Base-by-base conservation (phyloP, 2,329 filamentous ascomycete species). In the Coniochaeta sp. region DNA sequence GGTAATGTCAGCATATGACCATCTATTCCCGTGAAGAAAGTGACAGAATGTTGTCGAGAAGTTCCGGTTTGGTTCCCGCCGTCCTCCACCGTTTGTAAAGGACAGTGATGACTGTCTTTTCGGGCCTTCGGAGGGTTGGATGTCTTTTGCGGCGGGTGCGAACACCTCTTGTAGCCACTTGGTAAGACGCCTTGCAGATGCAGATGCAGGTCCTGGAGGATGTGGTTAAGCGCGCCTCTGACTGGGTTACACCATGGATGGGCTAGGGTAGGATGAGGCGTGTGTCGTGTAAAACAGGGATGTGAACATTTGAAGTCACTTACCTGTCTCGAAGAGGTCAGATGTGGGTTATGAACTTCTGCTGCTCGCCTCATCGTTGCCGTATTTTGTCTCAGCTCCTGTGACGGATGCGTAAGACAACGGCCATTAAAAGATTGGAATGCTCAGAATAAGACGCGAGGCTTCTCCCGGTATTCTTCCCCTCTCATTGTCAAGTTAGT, bases 201-300 rank as follows among this genome's bases (percentile, higher is more conserved):
- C 56, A 66, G 65, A 71, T 63, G 70, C 70, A 72, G 69, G 69
- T 71, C 68, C 69, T 53, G 66, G 63, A 66, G 60, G 61, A 72
- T 66, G 57, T 55, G 67, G 69, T 63, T 64, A 71, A 65, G 67
- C 67, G 65, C 61, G 51, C 58, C 53, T 50, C 24, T 42, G 22
- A 24, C 38, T 24, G 38, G 22, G 46, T 53, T 46, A 48, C 53
- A 56, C 50, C 51, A 51, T 59, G 57, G 59, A n/a, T 51, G 51
- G 57, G 53, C 38, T 20, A 51, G 56, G 53, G 51, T 50, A 52
- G 56, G 46, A 55, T 53, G 52, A 55, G 33, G 48, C 50, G 50
- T 54, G 33, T 18, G 10, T 18, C n/a, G 33, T 35, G n/a, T 35
- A 35, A 38, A 38, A 27, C 3, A 24, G 9, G 31, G 31, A 14